Conservation (phyloP, 768 basidiomycete species). For the Pisolithus microcarpus region DNA sequence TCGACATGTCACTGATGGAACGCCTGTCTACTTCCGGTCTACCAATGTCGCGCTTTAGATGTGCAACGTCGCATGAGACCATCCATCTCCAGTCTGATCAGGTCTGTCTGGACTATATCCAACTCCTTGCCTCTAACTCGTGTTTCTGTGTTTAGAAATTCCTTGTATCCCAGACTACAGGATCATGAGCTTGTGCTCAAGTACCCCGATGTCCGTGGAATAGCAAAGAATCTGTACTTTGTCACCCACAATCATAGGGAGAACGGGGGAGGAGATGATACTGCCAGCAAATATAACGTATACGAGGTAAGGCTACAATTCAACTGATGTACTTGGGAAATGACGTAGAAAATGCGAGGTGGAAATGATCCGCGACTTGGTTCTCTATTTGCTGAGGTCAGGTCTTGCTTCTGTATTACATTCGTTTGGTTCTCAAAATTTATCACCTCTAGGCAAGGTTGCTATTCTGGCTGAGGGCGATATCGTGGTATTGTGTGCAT, state of each 20-base stretch:
- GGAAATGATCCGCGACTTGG: constrained; percentile 45
- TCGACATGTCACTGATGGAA: constrained; percentile 75
- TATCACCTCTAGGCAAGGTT: constrained; percentile 33
- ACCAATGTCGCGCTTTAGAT: constrained; percentile 61
- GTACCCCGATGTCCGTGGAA: constrained; percentile 55
- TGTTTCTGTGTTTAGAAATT: constrained; percentile 31
- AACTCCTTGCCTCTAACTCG: neutral
- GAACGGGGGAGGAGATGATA: constrained; percentile 53
- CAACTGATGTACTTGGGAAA: neutral
- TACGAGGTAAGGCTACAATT: constrained; percentile 60
- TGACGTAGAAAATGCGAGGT: constrained; percentile 21
- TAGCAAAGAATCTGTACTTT: constrained; percentile 62
- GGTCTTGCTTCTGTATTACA: neutral
- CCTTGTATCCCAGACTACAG: constrained; percentile 53
- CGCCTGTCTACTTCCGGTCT: constrained; percentile 51
- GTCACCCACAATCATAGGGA: constrained; percentile 56
- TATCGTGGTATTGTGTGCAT: constrained; percentile 49
- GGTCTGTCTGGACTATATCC: constrained; percentile 1
- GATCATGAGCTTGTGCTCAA: constrained; percentile 46
- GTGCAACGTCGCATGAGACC: constrained; percentile 76
- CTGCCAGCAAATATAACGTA: constrained; percentile 55
- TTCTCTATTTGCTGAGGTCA: constrained; percentile 42
- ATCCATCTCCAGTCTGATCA: constrained; percentile 47
- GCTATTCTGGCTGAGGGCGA: constrained; percentile 40
- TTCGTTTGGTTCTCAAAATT: neutral